These are phyloP conservation scores for Sporothrix pallida DNA, from an alignment of 2,329 filamentous ascomycete species.

Conservation along the genomic window DNA sequence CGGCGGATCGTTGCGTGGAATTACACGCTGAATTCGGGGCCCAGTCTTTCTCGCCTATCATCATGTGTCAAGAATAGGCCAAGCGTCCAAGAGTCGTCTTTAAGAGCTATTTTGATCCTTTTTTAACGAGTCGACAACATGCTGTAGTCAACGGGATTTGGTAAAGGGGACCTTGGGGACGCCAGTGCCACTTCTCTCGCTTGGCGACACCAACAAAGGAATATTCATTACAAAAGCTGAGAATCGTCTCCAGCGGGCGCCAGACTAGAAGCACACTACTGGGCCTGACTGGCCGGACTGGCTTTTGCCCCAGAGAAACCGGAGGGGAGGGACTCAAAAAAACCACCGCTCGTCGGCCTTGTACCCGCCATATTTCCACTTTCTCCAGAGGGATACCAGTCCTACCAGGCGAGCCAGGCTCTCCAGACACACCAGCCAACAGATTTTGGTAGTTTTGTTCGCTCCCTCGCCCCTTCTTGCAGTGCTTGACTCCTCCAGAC, in stretches of 20 bases:
- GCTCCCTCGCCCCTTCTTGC: too few species aligned
- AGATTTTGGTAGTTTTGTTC: background rate
- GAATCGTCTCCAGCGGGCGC: background rate
- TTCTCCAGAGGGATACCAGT: constrained; percentile 12
- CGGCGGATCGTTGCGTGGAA: background rate
- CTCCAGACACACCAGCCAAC: background rate
- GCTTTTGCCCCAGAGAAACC: background rate
- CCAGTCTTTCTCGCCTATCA: background rate
- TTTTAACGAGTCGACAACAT: background rate
- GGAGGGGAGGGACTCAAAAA: background rate
- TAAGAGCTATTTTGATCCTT: background rate
- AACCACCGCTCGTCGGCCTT: background rate
- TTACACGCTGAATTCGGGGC: background rate
- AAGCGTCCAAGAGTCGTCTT: background rate
- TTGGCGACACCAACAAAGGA: background rate
- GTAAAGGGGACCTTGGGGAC: background rate
- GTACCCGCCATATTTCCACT: constrained; percentile 25
- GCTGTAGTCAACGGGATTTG: background rate
- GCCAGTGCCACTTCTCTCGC: background rate
- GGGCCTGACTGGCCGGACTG: background rate
- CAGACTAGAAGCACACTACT: background rate
- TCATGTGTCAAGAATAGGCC: background rate
- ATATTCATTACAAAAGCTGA: background rate
- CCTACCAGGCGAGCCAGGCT: background rate
- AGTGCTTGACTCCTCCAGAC: background rate